phyloP scores from a whole-genome alignment of 495 filamentous ascomycete species.

The Schizothecium vesticola region DNA sequence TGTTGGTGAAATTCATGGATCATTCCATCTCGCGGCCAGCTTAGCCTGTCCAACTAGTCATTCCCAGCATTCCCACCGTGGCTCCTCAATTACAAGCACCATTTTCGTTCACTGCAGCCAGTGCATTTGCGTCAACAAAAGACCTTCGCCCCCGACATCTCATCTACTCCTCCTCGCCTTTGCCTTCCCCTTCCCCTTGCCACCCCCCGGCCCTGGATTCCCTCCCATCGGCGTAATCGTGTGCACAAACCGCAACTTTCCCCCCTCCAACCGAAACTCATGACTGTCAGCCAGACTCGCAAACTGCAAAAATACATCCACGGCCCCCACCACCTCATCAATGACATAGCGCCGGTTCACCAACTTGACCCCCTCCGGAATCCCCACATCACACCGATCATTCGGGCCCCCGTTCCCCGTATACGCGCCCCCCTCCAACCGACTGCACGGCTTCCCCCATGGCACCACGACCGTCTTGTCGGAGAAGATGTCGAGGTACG shows the following conservation, averaged over 20 bases:
- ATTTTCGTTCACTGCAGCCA: not conserved
- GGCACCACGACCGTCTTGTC: constrained; percentile 42
- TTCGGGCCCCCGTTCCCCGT: constrained; percentile 33
- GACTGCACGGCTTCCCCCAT: constrained; percentile 44
- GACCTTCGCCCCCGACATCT: not conserved
- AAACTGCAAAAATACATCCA: constrained; percentile 43
- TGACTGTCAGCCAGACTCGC: constrained; percentile 43
- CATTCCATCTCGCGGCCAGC: not conserved
- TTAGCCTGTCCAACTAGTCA: not conserved
- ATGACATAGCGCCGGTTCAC: constrained; percentile 46
- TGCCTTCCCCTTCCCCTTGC: constrained; percentile 12
- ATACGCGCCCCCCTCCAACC: constrained; percentile 45
- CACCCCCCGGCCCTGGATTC: constrained; percentile 3
- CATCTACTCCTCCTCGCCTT: not conserved
- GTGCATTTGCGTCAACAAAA: not conserved
- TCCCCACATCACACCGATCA: constrained; percentile 37
- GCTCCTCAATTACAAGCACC: no score
- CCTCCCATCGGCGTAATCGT: constrained; percentile 40
- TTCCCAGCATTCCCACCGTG: not conserved
- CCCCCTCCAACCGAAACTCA: constrained; percentile 46
- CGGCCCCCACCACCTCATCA: constrained; percentile 45
- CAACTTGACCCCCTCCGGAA: constrained; percentile 34
- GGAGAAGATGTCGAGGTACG: constrained; percentile 44
- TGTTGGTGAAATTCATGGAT: not conserved
- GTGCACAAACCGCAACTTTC: constrained; percentile 45